Conservation (phyloP, 2,329 filamentous ascomycete species). For the Fusarium xylarioides region DNA sequence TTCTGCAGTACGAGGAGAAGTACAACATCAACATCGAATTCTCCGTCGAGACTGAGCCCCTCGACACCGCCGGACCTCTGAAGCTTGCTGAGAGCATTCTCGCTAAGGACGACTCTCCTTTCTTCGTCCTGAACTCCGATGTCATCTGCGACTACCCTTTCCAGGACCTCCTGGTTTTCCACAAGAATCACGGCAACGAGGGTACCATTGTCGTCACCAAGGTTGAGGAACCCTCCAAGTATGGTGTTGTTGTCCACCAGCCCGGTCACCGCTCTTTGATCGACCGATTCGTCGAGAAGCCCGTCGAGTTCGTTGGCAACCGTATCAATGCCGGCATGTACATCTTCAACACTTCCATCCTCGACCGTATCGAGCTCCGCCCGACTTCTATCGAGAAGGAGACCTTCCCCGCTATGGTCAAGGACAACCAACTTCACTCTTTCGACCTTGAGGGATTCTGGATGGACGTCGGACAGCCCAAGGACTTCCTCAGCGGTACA, state of each 20-base stretch:
- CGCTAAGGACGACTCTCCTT: conserved; percentile 90
- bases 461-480: conserved; percentile 99
- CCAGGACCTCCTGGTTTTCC: conserved; percentile 87
- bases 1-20: conserved; percentile 79
- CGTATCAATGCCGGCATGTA: conserved; percentile 99
- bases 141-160: conserved; percentile 99
- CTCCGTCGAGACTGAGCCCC: conserved; percentile 93
- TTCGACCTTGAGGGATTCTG: conserved; percentile 98
- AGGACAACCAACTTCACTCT: conserved; percentile 89
- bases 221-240: conserved; percentile 98
- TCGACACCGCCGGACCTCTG: conserved; percentile 93
- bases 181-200: conserved; percentile 92
- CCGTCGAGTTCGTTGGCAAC: conserved; percentile 97
- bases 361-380: conserved; percentile 91
- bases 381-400: conserved; percentile 99
- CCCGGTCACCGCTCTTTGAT: conserved; percentile 89
- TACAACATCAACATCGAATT: conserved; percentile 97
- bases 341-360: conserved; percentile 92
- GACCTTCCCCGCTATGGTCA: conserved; percentile 94
- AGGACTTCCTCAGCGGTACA: conserved; percentile 96
- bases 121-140: conserved; percentile 98
- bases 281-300: conserved; percentile 99
- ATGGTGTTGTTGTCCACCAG: conserved; percentile 98
- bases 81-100: conserved; percentile 95
- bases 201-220: conserved; percentile 98